Base-by-base conservation (phyloP, 208 protist genomes). In the Leishmania gerbilli region DNA sequence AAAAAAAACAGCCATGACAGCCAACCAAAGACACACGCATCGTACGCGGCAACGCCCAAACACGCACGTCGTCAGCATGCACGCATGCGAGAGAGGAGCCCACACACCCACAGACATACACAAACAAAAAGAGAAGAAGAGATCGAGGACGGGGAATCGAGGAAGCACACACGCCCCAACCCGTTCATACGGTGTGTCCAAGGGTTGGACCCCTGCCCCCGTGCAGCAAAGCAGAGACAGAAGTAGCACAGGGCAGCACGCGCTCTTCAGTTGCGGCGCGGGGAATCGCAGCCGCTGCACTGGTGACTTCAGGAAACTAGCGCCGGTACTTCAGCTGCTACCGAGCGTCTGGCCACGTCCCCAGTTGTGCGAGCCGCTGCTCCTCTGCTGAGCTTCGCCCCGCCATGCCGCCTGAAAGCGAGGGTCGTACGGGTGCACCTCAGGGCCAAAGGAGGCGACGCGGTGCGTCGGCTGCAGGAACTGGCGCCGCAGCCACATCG, bases 401-500 rank as follows among this genome's bases (percentile, higher is more conserved):
- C 76, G 74, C 55, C 79, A 77, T 15, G 62, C 76, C 13, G 78
- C 74, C 67, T 85, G 75, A 71, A 88, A 86, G 58, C 79, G 83
- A 13, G 87, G 75, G 68, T 88, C 87, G 77, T 82, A 80, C 24
- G 86, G 85, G 77, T 89, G 84, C 37, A 81, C 58, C 74, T 82
- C 82, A 11, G 81, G 76, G 3, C 80, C 75, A 47, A 87, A 67
- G 58, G 47, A 83, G 27, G 58, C 77, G 58, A 81, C 31, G 62
- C 67, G 77, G 21, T 56, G 85, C 24, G 79, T 56, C 49, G 75
- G 74, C 37, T 87, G 82, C 40, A 82, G 31, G 34, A 90, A 77
- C 83, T 80, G 83, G 1, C 83, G 88, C 62, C 76, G 42, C 65
- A 97, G 84, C 88, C 88, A 95, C 64, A 47, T 45, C 8, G 92